Evolutionary conservation across 140 eudicot species (phyloP).

Genomic region (Erigeron philadelphicus): DNA sequence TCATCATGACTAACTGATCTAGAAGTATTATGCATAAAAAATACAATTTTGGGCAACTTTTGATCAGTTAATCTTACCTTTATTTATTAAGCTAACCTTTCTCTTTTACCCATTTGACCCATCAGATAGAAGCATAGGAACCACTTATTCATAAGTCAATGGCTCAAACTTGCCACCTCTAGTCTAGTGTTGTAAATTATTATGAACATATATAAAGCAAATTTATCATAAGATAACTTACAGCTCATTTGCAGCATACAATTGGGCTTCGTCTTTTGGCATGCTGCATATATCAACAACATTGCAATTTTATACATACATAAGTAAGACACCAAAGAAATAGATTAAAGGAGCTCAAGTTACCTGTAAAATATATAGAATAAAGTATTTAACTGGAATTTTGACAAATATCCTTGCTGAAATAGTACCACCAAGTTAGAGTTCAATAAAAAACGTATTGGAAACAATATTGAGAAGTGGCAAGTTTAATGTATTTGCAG

Average conservation of each 20-base stretch:
- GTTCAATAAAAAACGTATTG: conserved; percentile 13
- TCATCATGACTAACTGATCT: too few species aligned
- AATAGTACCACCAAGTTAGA: conserved; percentile 19
- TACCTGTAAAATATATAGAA: conserved; percentile 94
- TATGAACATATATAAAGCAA: too few species aligned
- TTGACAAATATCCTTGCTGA: conserved; percentile 76
- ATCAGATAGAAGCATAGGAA: too few species aligned
- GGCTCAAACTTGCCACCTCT: neutral
- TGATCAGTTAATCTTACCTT: too few species aligned
- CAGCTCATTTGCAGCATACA: conserved; percentile 89
- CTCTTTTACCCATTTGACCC: too few species aligned
- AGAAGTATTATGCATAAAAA: too few species aligned
- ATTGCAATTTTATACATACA: neutral
- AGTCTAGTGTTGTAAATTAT: too few species aligned
- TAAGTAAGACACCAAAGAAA: neutral
- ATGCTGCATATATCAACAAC: conserved; percentile 52
- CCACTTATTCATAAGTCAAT: too few species aligned
- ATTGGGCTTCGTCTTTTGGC: conserved; percentile 94
- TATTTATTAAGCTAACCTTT: too few species aligned
- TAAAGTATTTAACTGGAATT: conserved; percentile 70
- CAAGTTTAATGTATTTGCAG: neutral
- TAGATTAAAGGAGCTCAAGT: neutral
- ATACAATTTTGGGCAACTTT: too few species aligned
- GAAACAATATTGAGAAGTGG: neutral
- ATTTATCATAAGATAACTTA: conserved; percentile 29